These are phyloP conservation scores for Leucosporidium creatinivorum DNA, from an alignment of 768 basidiomycete genomes.

Conservation along the genomic window DNA sequence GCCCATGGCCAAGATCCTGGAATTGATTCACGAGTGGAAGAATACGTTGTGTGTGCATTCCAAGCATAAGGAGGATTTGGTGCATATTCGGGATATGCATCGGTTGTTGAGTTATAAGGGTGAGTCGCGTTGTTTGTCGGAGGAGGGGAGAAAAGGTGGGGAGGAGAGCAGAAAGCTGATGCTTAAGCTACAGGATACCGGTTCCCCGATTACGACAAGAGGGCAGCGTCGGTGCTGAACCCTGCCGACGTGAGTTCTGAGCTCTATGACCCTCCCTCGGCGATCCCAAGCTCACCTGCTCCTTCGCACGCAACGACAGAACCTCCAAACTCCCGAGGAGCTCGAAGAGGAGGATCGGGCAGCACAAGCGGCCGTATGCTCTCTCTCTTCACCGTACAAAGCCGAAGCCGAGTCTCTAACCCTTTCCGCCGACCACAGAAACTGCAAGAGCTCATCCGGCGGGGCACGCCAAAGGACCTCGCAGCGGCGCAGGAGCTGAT, in stretches of 20 bases:
- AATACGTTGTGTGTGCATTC: conserved; percentile 80
- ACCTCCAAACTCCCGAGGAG: conserved; percentile 89
- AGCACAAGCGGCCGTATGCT: conserved; percentile 70
- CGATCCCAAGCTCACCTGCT: neutral
- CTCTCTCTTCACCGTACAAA: neutral
- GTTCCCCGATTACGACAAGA: conserved; percentile 46
- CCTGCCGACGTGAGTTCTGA: conserved; percentile 41
- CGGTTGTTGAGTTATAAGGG: conserved; percentile 89
- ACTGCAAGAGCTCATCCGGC: conserved; percentile 92
- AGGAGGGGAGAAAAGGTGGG: neutral
- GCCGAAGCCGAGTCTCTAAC: neutral
- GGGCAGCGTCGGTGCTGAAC: conserved; percentile 41
- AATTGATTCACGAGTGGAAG: conserved; percentile 89
- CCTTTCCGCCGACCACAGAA: conserved; percentile 47
- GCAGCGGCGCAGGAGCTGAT: conserved; percentile 94
- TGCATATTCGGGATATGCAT: conserved; percentile 97
- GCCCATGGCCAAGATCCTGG: conserved; percentile 89
- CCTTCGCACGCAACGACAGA: conserved; percentile 47
- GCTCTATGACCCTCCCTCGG: neutral
- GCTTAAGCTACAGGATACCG: conserved; percentile 42
- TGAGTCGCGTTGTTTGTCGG: conserved; percentile 39
- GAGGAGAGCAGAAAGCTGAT: neutral
- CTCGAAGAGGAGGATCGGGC: conserved; percentile 90
- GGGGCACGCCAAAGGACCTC: conserved; percentile 91
- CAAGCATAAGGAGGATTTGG: conserved; percentile 91